Base-by-base conservation (phyloP, 805 yeast genomes). In the Zygotorulaspora chibaensis region DNA sequence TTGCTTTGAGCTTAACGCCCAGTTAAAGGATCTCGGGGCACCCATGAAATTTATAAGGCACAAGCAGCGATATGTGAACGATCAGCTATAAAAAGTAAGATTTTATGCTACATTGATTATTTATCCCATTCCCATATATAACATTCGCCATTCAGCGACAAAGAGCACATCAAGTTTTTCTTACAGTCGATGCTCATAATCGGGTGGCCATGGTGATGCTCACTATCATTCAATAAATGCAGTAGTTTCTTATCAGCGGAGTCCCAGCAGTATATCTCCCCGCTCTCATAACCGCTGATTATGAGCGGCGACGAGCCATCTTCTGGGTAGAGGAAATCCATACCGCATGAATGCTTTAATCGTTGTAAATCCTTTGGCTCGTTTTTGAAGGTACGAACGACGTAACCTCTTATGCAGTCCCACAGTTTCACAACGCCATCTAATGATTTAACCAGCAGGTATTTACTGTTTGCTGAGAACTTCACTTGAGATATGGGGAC, bases 401-500 rank as follows among this genome's bases (percentile, higher is more conserved):
- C 90, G 52, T 75, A 76, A 57, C 87, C 87, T 53, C 79, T 75
- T 77, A 87, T 79, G 64, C 86, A 88, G 64, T 88, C 93, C 96
- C 96, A 90, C 29, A 90, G 61, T 48, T 91, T 71, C 3, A 89
- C 69, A 3, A 74, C 69, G 2, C 96, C 96, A 63, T 89, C 96
- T 46, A 87, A 68, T 12, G 95, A 80, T 16, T 88, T 79, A 29
- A 93, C 86, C 35, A 88, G 68, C 2, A 91, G 73, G 56, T 76
- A 89, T 53, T 79, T 81, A 12, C 93, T 89, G 63, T 90, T 91
- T 4, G 90, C 90, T 0, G 93, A 77, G 54, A 87, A 78, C 45
- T 73, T 71, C 1, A 88, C 90, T 52, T 76, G 74, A 17, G 87
- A 77, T 4, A 91, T 83, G 0, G 98, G 96, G 3, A 65, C 64